Base-by-base conservation (phyloP, 2,329 filamentous ascomycete genomes). In the Venturia aucupariae region DNA sequence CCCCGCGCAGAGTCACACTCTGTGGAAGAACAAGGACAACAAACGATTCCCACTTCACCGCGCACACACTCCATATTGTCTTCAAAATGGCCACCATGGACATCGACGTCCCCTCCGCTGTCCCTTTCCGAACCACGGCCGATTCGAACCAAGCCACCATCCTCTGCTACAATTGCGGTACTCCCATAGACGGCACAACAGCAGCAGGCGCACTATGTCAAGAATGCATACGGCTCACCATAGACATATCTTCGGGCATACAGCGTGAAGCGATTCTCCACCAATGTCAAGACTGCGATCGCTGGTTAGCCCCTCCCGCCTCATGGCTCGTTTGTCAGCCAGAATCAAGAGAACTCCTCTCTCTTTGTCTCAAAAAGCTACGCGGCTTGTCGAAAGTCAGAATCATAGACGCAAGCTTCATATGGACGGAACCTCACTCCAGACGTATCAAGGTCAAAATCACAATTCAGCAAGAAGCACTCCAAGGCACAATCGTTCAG, bases 351-450 rank as follows among this genome's bases (percentile, higher is more conserved):
- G 94, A 99, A 79, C 82, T 99, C 65, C 83, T 99, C 63, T 92
- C 94, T 6, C 79, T 99, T 59, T 99, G 94, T 76, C 81, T 99
- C 69, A 88, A 91, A 73, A 95, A 94, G 76, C 78, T 99, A 68
- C 83, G 90, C 68, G 92, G 92, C 38, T 79, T 99, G 68, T 86
- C 88, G 75, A 96, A 94, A 79, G 90, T 96, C 69, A 85, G 94
- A 67, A 94, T 99, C 72, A 92, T 97, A 72, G 94, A 99, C 74
- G 94, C 94, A 59, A 90, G 86, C 71, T 99, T 97, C 74, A 90
- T 97, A 73, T 99, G 94, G 94, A 99, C 94, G 0, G 94, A 99
- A 77, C 93, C 94, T 13, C 94, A 99, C 79, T 97, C 92, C 71
- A 84, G 91, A 72, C 83, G 94, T 74, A 84, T 97, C 68, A 95